These are phyloP conservation scores for Margaritispora aquatica DNA, from an alignment of 495 filamentous ascomycete genomes.

Conservation along the genomic window DNA sequence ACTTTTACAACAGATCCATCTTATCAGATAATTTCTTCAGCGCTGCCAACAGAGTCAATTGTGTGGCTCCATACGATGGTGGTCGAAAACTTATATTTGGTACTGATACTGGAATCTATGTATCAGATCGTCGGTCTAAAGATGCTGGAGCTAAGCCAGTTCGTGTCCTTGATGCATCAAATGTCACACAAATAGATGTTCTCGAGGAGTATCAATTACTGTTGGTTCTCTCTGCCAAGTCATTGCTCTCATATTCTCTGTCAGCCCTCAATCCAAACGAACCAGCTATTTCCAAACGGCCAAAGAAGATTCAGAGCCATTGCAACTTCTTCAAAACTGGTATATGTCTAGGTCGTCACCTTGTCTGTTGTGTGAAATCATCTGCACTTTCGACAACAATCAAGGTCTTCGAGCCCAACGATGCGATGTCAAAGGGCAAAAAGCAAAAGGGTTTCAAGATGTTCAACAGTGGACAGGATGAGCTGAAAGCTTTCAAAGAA, in stretches of 20 bases:
- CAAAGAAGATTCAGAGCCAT: constrained; percentile 96
- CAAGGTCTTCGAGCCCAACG: constrained; percentile 96
- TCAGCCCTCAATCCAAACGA: constrained; percentile 79
- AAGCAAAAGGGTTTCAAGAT: constrained; percentile 94
- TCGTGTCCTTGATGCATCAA: constrained; percentile 75
- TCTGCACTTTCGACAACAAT: constrained; percentile 86
- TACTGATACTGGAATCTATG: constrained; percentile 87
- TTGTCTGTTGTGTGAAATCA: constrained; percentile 93
- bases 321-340: constrained; percentile 98
- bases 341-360: constrained; percentile 86
- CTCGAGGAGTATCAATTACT: constrained; percentile 91
- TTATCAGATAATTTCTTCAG: constrained; percentile 84
- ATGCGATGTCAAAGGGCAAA: constrained; percentile 77
- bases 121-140: constrained; percentile 85
- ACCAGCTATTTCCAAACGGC: constrained; percentile 68
- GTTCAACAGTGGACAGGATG: constrained; percentile 89
- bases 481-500: constrained; percentile 95
- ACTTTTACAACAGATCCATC: constrained; percentile 87
- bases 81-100: constrained; percentile 91
- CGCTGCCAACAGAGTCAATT: constrained; percentile 76
- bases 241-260: constrained; percentile 78
- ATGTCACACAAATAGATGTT: constrained; percentile 93
- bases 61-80: constrained; percentile 83
- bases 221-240: constrained; percentile 89
- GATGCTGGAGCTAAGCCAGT: constrained; percentile 66